phyloP scores from a whole-genome alignment of 768 basidiomycete genomes.

The Amylocystis lapponica region DNA sequence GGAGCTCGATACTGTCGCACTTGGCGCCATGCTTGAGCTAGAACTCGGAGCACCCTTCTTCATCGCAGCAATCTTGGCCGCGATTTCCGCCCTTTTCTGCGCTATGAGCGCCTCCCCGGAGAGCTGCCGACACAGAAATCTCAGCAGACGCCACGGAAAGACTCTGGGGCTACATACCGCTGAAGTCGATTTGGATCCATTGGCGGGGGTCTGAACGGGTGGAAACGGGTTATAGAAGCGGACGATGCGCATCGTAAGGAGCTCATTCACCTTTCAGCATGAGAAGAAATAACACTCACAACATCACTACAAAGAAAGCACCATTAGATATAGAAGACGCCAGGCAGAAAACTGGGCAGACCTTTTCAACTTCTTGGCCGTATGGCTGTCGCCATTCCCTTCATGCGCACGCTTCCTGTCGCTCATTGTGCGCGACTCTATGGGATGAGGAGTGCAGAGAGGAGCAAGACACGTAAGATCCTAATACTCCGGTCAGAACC shows the following conservation, averaged over 20 bases:
- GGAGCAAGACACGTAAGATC: neutral
- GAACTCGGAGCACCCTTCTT: slow-evolving; percentile 31
- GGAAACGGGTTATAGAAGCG: slow-evolving; percentile 61
- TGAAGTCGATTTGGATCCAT: slow-evolving; percentile 37
- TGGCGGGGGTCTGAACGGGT: slow-evolving; percentile 43
- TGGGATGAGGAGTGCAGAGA: neutral
- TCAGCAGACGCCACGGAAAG: slow-evolving; percentile 2
- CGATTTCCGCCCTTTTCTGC: slow-evolving; percentile 78
- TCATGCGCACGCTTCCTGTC: slow-evolving; percentile 63
- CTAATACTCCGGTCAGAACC: too few species aligned
- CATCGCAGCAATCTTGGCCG: slow-evolving; percentile 81
- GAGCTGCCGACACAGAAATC: slow-evolving; percentile 25
- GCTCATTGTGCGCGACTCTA: slow-evolving; percentile 39
- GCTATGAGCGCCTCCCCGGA: slow-evolving; percentile 66
- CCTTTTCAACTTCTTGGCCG: slow-evolving; percentile 65
- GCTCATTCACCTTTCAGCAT: slow-evolving; percentile 67
- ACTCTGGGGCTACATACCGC: slow-evolving; percentile 34
- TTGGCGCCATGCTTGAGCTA: slow-evolving; percentile 20
- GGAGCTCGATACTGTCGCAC: too few species aligned
- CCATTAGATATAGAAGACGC: slow-evolving; percentile 12
- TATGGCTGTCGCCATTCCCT: slow-evolving; percentile 41
- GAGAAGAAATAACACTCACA: slow-evolving; percentile 51
- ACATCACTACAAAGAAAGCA: slow-evolving; percentile 45
- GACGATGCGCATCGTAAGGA: slow-evolving; percentile 48
- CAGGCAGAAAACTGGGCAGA: slow-evolving; percentile 25